Base-by-base conservation (phyloP, 202 grass and related monocot genomes). In the Panicum hallii region DNA sequence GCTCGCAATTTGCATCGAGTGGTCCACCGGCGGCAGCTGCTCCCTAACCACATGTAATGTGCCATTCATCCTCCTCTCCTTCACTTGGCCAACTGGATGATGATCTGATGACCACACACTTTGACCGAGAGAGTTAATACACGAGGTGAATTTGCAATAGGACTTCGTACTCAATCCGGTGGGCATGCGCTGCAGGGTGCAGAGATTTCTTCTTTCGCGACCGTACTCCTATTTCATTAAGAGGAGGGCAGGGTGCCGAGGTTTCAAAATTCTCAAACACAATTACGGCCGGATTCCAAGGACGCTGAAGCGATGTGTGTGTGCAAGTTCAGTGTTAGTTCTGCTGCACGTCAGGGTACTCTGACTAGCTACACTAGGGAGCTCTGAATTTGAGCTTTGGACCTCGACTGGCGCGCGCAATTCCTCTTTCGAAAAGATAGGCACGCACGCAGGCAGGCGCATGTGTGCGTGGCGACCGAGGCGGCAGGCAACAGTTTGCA, bases 401-500 rank as follows among this genome's bases (percentile, higher is more conserved):
- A 57, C 78, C 55, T 77, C 74, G 64, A 72, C 83, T 82, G 83
- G 34, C 60, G 84, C 67, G 66, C 79, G 88, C 88, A 87, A 87
- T 90, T 83, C 68, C 68, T 87, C 75, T 87, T 78, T 67, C 48
- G 13, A 87, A 90, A 83, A 86, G 78, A 79, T 57, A n/a, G 30
- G 78, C 70, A n/a, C n/a, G n/a, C n/a, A n/a, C n/a, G n/a, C n/a
- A 81, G 4, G 36, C 36, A 38, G n/a, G 83, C 74, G 58, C 88
- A 87, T 90, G 88, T 90, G 88, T 87, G 88, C 79, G 22, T 74
- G 40, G 38, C 43, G 13, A 78, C 79, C 84, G 88, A 86, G 83
- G 34, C 34, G 34, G 34, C 34, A 34, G 34, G 34, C 34, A 34
- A 3, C 34, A 34, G 34, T 1, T 34, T 34, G 34, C 34, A 34